Evolutionary conservation across 1,139 yeast genomes (phyloP).

Genomic region (Eremothecium sinecaudum): DNA sequence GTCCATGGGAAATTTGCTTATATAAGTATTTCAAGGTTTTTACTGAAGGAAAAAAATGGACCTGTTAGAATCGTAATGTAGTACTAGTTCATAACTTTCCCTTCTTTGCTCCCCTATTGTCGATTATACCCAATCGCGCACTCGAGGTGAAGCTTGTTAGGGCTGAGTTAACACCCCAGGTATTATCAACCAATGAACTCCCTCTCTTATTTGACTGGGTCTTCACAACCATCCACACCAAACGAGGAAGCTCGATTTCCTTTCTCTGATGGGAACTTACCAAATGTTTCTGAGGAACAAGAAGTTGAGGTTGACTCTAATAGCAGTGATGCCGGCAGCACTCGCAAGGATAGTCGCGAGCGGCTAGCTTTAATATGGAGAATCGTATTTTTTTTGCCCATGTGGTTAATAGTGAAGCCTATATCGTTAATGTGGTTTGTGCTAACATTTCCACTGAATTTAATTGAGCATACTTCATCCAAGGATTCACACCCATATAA

Average conservation of each 20-base stretch:
- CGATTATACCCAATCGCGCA: not conserved
- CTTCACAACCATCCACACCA: not conserved
- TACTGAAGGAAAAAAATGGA: no score
- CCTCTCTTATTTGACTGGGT: conserved; percentile 4
- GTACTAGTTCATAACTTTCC: no score
- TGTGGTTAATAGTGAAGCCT: conserved; percentile 39
- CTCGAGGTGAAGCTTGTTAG: no score
- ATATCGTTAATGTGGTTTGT: conserved; percentile 37
- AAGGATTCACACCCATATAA: no score
- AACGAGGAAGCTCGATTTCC: conserved; percentile 1
- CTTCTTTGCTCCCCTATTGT: no score
- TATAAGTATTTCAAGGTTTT: no score
- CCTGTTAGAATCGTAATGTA: no score
- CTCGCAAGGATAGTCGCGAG: not conserved
- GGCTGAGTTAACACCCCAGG: no score
- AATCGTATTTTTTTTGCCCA: conserved; percentile 36
- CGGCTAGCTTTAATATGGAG: conserved; percentile 9
- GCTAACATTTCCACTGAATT: conserved; percentile 41
- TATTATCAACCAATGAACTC: no score
- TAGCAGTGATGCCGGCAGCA: not conserved
- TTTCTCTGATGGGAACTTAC: not conserved
- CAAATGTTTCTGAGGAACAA: conserved; percentile 2
- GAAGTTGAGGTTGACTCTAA: no score
- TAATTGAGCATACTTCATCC: conserved; percentile 28
- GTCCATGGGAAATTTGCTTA: no score